These are phyloP conservation scores for Podila horticola DNA, from an alignment of 192 early-diverging fungal genomes.

Conservation along the genomic window DNA sequence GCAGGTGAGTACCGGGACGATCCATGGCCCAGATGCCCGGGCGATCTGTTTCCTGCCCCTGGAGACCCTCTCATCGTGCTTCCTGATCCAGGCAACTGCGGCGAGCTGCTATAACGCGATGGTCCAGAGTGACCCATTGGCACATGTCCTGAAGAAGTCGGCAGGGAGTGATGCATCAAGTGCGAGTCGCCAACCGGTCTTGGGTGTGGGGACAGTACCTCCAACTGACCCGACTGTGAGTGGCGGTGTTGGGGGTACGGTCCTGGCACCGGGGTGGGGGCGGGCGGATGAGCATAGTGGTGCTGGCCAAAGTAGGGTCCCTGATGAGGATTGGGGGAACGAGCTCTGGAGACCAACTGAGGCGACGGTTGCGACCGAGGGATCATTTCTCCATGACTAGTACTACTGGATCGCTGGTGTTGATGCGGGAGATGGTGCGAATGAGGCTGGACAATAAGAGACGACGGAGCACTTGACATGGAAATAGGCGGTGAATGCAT, in stretches of 20 bases:
- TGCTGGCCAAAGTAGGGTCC: constrained; percentile 29
- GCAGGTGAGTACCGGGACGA: constrained; percentile 31
- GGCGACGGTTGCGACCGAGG: constrained; percentile 27
- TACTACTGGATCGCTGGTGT: constrained; percentile 40
- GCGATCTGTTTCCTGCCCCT: constrained; percentile 23
- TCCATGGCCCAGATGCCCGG: constrained; percentile 35
- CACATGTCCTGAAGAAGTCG: not conserved
- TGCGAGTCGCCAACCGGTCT: constrained; percentile 10
- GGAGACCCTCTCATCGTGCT: constrained; percentile 28
- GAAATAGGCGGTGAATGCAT: constrained; percentile 13
- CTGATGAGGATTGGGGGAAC: constrained; percentile 37
- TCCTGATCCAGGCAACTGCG: constrained; percentile 26
- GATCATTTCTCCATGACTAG: constrained; percentile 27
- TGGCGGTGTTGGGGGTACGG: constrained; percentile 19
- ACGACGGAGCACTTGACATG: constrained; percentile 14
- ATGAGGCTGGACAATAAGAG: constrained; percentile 8
- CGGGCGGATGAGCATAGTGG: constrained; percentile 21
- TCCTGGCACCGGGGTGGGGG: constrained; percentile 2
- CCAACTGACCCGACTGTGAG: constrained; percentile 22
- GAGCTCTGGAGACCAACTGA: constrained; percentile 11
- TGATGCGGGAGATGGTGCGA: constrained; percentile 7
- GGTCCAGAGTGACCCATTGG: constrained; percentile 18
- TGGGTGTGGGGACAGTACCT: constrained; percentile 23
- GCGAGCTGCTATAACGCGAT: constrained; percentile 39
- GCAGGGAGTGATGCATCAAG: constrained; percentile 12